Percentiles rank a stretch among this genome's conserved stretches.
Conservation (phyloP, 2,329 filamentous ascomycete species). For the Chaetomiaceae sp. region DNA sequence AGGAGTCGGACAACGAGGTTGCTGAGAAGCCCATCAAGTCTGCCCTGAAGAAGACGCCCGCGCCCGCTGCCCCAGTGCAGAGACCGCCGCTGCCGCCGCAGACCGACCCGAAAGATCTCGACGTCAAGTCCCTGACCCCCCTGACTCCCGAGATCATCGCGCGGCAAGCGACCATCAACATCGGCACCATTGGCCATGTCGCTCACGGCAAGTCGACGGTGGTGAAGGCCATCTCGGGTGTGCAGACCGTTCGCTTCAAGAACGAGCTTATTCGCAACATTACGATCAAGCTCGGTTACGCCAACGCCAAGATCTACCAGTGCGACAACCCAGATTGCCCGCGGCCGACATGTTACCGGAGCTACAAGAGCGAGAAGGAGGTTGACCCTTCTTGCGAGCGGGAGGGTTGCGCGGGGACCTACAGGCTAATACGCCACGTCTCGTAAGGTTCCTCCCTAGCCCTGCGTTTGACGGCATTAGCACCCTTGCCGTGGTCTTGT, state of each 20-base stretch:
- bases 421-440: conserved; percentile 83
- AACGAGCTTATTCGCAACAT: conserved; percentile 99
- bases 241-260: conserved; percentile 99
- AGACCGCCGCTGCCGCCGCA: conserved; percentile 66
- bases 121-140: conserved; percentile 72
- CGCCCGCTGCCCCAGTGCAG: conserved; percentile 49
- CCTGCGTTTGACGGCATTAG: not conserved
- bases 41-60: conserved; percentile 69
- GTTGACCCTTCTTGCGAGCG: conserved; percentile 94
- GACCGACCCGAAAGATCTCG: conserved; percentile 84
- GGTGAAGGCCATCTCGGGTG: conserved; percentile 97
- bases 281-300: conserved; percentile 99
- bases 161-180: conserved; percentile 97
- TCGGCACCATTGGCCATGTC: conserved; percentile 96
- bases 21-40: conserved; percentile 71
- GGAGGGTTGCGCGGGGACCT: conserved; percentile 81
- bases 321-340: conserved; percentile 90
- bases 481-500: not conserved
- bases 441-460: conserved; percentile 55
- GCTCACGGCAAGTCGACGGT: conserved; percentile 98
- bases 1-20: conserved; percentile 50
- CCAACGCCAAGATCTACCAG: conserved; percentile 99
- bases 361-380: conserved; percentile 98
- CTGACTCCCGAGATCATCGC: conserved; percentile 96
- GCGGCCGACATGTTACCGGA: conserved; percentile 89